A percentile compares a stretch with the other conserved stretches of the same genome.
Evolutionary conservation across 2,329 filamentous ascomycete species (phyloP).

Genomic region (Neopestalotiopsis sp.): DNA sequence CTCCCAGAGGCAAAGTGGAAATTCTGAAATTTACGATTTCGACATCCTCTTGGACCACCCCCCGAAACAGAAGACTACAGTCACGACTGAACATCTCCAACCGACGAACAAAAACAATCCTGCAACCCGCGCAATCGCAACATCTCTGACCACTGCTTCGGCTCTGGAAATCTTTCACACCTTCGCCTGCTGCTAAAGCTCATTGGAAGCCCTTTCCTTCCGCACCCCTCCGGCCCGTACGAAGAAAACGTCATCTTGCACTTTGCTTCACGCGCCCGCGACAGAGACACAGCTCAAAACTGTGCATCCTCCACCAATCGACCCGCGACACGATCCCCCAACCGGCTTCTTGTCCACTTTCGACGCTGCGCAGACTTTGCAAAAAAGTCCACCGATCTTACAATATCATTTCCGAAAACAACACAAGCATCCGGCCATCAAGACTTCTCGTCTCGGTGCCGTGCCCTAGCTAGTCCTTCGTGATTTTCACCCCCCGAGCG

Average conservation of each 20-base stretch:
- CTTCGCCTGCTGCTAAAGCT: neutral
- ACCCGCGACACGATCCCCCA: slow-evolving; percentile 13
- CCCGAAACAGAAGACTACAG: neutral
- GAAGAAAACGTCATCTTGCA: slow-evolving; percentile 8
- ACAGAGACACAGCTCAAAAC: slow-evolving; percentile 9
- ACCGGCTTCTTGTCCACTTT: neutral
- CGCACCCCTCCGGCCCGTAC: slow-evolving; percentile 4
- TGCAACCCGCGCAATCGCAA: neutral
- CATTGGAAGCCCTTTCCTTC: neutral
- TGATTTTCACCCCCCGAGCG: neutral
- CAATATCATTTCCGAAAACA: slow-evolving; percentile 1
- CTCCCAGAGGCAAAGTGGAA: slow-evolving; percentile 9
- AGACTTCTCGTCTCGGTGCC: neutral
- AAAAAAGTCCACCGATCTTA: slow-evolving; percentile 3
- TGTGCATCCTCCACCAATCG: slow-evolving; percentile 14
- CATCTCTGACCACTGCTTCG: neutral
- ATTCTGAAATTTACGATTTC: slow-evolving; percentile 17
- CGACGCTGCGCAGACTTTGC: neutral
- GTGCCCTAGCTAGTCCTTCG: slow-evolving; percentile 5
- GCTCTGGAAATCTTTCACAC: neutral
- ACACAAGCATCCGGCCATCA: slow-evolving; percentile 7
- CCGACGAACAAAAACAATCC: neutral
- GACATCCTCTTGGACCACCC: slow-evolving; percentile 7
- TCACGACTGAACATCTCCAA: neutral
- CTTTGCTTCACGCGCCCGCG: slow-evolving; percentile 12